Percentiles rank a stretch among this genome's conserved stretches.
These are phyloP conservation scores for Fonsecaea erecta DNA, from an alignment of 2,329 filamentous ascomycete genomes.

Conservation along the genomic window DNA sequence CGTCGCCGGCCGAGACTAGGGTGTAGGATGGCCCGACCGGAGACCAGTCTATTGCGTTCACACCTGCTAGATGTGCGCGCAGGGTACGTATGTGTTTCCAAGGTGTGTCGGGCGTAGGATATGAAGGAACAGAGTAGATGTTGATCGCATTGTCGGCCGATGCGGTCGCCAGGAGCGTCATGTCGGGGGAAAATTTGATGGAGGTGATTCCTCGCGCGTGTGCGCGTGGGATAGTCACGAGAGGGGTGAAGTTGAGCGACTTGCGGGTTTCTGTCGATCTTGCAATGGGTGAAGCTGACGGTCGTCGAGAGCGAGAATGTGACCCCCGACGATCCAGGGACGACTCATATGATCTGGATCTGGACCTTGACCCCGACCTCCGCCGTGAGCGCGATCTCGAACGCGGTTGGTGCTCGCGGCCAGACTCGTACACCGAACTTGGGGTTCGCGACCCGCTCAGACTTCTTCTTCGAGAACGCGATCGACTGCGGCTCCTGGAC, in stretches of 20 bases:
- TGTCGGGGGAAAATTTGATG: conserved; percentile 89
- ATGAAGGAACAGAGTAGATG: conserved; percentile 63
- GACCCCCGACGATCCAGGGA: conserved; percentile 38
- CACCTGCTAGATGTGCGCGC: conserved; percentile 88
- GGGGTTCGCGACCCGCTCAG: conserved; percentile 21
- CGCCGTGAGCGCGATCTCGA: conserved; percentile 7
- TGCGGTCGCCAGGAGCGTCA: conserved; percentile 83
- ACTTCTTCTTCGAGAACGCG: conserved; percentile 20
- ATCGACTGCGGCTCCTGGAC: conserved; percentile 16
- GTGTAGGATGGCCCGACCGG: conserved; percentile 74
- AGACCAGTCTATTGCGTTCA: conserved; percentile 92
- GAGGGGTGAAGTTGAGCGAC: conserved; percentile 29
- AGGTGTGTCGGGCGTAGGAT: conserved; percentile 60
- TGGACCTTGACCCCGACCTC: conserved; percentile 40
- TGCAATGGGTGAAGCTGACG: conserved; percentile 5
- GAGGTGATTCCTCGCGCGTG: conserved; percentile 72
- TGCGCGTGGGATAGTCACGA: conserved; percentile 43
- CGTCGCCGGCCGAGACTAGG: conserved; percentile 88
- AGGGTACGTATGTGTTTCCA: conserved; percentile 83
- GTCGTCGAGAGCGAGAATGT: conserved; percentile 31
- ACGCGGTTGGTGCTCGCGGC: conserved; percentile 21
- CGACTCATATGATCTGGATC: conserved; percentile 56
- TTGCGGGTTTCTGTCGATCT: conserved; percentile 25
- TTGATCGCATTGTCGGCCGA: conserved; percentile 90
- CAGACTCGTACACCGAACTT: conserved; percentile 31